A percentile compares a stretch with the other conserved stretches of the same genome.
These are phyloP conservation scores for Verticillium longisporum DNA, from an alignment of 2,329 filamentous ascomycete species.

Conservation along the genomic window DNA sequence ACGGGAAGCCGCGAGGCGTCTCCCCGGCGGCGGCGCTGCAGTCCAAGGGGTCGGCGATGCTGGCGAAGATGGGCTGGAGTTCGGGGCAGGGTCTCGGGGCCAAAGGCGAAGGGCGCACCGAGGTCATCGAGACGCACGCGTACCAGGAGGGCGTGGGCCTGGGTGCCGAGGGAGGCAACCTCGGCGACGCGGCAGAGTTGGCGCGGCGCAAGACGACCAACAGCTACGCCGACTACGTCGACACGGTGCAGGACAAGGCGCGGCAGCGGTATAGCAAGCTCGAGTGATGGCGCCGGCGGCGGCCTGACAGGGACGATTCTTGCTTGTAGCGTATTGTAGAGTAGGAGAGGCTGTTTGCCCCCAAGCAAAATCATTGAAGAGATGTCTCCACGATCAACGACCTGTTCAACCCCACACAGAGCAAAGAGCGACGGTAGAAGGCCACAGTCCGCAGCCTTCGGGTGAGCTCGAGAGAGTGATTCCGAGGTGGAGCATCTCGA, in stretches of 20 bases:
- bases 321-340: too few relatives aligned
- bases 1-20: constrained; percentile 4
- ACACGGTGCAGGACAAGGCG: constrained; percentile 58
- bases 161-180: constrained; percentile 61
- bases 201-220: constrained; percentile 55
- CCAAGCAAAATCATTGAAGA: too few relatives aligned
- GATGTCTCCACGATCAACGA: too few relatives aligned
- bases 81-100: constrained; percentile 59
- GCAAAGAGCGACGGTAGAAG: too few relatives aligned
- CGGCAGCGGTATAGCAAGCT: constrained; percentile 59
- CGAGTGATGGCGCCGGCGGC: constrained; percentile 38
- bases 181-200: constrained; percentile 60
- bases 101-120: constrained; percentile 53
- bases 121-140: constrained; percentile 56
- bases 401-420: too few relatives aligned
- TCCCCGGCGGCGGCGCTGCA: constrained; percentile 29
- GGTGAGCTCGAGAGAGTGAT: too few relatives aligned
- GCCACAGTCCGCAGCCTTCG: too few relatives aligned
- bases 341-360: too few relatives aligned
- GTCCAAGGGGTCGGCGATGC: constrained; percentile 59
- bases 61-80: constrained; percentile 69
- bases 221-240: constrained; percentile 55
- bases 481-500: neutral
- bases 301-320: constrained; percentile 53
- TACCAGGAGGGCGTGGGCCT: constrained; percentile 65